Conservation (phyloP, 2,329 filamentous ascomycete genomes). For the Cercospora brassicicola region DNA sequence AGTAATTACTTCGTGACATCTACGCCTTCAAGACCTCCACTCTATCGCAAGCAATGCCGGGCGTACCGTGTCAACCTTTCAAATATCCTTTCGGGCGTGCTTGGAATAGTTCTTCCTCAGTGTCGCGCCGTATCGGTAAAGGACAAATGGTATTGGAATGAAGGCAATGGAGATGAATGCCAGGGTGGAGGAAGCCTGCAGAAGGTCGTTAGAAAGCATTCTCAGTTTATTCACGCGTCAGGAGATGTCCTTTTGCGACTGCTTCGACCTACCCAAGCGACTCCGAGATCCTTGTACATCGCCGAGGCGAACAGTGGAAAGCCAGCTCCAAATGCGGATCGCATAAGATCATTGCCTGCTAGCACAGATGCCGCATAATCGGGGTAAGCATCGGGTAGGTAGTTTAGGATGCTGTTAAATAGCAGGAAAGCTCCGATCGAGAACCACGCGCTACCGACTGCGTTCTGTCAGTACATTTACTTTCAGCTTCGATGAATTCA, state of each 20-base stretch:
- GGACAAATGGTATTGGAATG: conserved; percentile 49
- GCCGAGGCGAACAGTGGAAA: conserved; percentile 42
- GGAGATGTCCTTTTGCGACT: background rate
- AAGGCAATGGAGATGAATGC: conserved; percentile 47
- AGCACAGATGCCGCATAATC: conserved; percentile 46
- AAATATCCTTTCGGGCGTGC: conserved; percentile 46
- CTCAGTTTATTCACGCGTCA: background rate
- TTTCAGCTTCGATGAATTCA: background rate
- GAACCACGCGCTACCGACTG: conserved; percentile 39
- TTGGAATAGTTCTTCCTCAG: conserved; percentile 45
- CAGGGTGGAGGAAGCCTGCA: conserved; percentile 38
- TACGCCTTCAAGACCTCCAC: background rate
- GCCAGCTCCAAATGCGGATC: conserved; percentile 39
- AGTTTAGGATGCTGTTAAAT: conserved; percentile 51
- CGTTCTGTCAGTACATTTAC: background rate
- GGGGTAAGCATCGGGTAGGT: conserved; percentile 47
- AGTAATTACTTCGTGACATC: background rate
- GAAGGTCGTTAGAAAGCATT: background rate
- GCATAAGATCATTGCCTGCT: conserved; percentile 49
- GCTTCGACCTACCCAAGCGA: conserved; percentile 39
- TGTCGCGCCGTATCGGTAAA: conserved; percentile 46
- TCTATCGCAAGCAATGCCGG: background rate
- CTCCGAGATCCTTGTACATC: conserved; percentile 45
- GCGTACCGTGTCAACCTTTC: background rate
- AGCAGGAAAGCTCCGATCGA: conserved; percentile 47